Conservation (phyloP, 495 filamentous ascomycete genomes). For the Penicillium antarcticum region DNA sequence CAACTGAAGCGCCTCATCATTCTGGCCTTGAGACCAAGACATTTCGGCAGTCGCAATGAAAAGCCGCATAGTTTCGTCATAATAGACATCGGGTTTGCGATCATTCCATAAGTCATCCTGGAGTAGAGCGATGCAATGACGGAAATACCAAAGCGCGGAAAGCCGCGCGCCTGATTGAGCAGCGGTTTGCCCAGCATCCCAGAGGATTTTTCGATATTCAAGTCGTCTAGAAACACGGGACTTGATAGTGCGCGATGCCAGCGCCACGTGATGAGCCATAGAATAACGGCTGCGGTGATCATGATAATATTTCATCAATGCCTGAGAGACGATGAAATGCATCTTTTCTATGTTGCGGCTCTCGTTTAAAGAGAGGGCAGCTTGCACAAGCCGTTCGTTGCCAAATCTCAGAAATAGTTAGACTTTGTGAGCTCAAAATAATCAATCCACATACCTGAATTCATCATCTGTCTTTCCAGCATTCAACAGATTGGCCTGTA, state of each 20-base stretch:
- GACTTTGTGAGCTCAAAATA: conserved; percentile 1
- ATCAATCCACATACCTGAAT: conserved; percentile 38
- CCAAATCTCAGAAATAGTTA: conserved; percentile 52
- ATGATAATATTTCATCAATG: conserved; percentile 66
- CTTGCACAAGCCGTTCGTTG: conserved; percentile 80
- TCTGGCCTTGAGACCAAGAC: conserved; percentile 69
- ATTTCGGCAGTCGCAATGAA: conserved; percentile 77
- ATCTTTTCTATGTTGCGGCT: conserved; percentile 66
- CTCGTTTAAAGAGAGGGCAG: conserved; percentile 66
- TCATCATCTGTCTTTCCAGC: conserved; percentile 74
- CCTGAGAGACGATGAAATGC: conserved; percentile 83
- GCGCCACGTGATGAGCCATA: conserved; percentile 72
- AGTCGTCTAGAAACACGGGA: conserved; percentile 53
- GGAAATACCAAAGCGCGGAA: conserved; percentile 75
- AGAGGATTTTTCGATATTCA: conserved; percentile 68
- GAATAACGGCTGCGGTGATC: conserved; percentile 61
- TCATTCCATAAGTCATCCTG: conserved; percentile 78
- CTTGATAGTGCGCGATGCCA: conserved; percentile 69
- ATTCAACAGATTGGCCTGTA: conserved; percentile 73
- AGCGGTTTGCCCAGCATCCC: conserved; percentile 71
- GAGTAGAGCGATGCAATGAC: conserved; percentile 69
- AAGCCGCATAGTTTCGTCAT: conserved; percentile 77
- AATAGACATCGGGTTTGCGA: conserved; percentile 64
- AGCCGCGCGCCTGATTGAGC: conserved; percentile 75
- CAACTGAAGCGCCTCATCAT: conserved; percentile 58